Evolutionary conservation across 2,329 filamentous ascomycete genomes (phyloP).

Genomic region (Ophiocordyceps robertsii): DNA sequence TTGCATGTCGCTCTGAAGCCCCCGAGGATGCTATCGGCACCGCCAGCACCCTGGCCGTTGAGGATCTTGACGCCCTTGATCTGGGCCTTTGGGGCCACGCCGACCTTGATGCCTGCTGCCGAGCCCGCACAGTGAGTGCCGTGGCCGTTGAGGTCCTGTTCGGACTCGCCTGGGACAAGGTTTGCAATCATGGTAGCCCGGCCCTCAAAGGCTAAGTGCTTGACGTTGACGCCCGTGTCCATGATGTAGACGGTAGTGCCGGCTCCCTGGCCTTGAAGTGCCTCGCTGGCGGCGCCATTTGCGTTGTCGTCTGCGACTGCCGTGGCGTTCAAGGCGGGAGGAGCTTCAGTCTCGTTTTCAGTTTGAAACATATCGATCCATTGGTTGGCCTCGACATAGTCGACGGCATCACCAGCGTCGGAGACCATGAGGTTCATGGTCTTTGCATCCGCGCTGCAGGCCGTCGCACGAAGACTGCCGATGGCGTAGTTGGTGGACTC

Average conservation of each 20-base stretch:
- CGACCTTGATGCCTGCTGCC: conserved; percentile 45
- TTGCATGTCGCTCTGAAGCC: conserved; percentile 43
- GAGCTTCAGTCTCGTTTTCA: background rate
- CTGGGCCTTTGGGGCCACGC: conserved; percentile 44
- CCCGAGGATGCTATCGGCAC: conserved; percentile 35
- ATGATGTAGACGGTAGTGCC: conserved; percentile 49
- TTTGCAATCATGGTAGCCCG: conserved; percentile 40
- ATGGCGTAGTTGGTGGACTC: conserved; percentile 22
- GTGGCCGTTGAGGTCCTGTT: conserved; percentile 47
- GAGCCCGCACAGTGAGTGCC: conserved; percentile 52
- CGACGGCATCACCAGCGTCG: conserved; percentile 16
- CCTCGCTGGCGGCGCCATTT: too few species aligned
- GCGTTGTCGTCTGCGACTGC: too few species aligned
- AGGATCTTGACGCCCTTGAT: conserved; percentile 49
- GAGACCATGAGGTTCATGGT: conserved; percentile 31
- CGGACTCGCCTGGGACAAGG: conserved; percentile 29
- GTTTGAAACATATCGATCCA: background rate
- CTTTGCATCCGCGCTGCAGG: conserved; percentile 30
- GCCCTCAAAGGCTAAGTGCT: conserved; percentile 42
- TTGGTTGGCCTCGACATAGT: background rate
- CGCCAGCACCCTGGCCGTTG: conserved; percentile 25
- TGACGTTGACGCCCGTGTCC: conserved; percentile 47
- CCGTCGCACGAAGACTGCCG: background rate
- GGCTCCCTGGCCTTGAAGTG: conserved; percentile 9
- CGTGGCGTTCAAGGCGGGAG: background rate